phyloP scores from a whole-genome alignment of 2,329 filamentous ascomycete species.

The Diaporthe vaccinii region DNA sequence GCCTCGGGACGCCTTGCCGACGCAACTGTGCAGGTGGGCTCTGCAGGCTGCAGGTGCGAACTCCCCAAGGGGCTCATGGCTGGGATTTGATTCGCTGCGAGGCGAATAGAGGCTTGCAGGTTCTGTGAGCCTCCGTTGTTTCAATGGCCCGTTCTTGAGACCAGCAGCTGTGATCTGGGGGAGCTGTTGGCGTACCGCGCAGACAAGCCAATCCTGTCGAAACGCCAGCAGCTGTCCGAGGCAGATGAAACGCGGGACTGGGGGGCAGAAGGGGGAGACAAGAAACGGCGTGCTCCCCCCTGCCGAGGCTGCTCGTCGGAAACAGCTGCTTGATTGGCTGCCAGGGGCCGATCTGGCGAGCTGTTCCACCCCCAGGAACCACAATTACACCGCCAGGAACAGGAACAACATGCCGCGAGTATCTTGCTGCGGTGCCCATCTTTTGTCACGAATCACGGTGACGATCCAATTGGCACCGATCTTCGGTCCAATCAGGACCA shows the following conservation, averaged over 20 bases:
- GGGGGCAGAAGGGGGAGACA: not conserved
- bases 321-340: constrained; percentile 25
- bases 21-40: not conserved
- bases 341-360: too few species aligned
- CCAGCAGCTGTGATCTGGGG: constrained; percentile 24
- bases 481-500: not conserved
- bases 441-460: not conserved
- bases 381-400: constrained; percentile 22
- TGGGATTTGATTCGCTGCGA: constrained; percentile 21
- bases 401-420: not conserved
- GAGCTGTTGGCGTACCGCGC: constrained; percentile 29
- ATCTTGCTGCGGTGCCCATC: not conserved
- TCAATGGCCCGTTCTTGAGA: constrained; percentile 36
- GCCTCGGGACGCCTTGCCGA: constrained; percentile 10
- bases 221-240: constrained; percentile 14
- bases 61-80: not conserved
- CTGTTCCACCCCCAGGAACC: constrained; percentile 7
- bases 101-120: constrained; percentile 11
- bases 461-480: not conserved
- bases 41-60: constrained; percentile 24
- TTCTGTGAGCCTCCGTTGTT: constrained; percentile 17
- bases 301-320: not conserved
- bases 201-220: constrained; percentile 31
- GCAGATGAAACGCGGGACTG: constrained; percentile 27
- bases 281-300: constrained; percentile 4